phyloP scores from a whole-genome alignment of 306 rosid species.

The Sicyos baderoa region DNA sequence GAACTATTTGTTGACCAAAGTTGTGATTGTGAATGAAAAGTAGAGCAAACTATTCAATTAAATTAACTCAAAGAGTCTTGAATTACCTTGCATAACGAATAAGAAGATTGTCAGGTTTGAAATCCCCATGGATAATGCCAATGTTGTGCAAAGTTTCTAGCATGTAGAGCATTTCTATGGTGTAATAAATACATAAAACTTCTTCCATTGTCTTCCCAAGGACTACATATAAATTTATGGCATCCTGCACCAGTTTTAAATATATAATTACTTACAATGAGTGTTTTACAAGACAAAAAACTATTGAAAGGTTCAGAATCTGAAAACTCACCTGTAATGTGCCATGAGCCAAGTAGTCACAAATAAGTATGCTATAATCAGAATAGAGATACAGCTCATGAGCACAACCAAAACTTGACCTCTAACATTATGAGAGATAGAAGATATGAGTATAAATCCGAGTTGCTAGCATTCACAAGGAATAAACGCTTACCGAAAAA shows the following conservation, averaged over 20 bases:
- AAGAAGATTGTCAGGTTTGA: constrained; percentile 93
- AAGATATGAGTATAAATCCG: constrained; percentile 23
- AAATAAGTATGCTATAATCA: constrained; percentile 69
- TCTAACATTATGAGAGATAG: constrained; percentile 42
- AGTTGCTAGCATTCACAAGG: background rate
- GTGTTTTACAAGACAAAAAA: constrained; percentile 12
- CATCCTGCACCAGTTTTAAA: constrained; percentile 54
- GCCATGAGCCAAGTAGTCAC: constrained; percentile 69
- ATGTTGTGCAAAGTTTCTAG: constrained; percentile 62
- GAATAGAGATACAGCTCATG: constrained; percentile 62
- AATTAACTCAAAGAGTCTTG: too few species aligned
- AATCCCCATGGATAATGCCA: constrained; percentile 90
- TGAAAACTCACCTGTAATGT: constrained; percentile 66
- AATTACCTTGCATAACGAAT: constrained; percentile 88
- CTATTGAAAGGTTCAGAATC: constrained; percentile 16
- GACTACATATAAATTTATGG: constrained; percentile 58
- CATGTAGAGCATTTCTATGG: constrained; percentile 81
- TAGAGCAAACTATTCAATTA: background rate
- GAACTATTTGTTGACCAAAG: constrained; percentile 4
- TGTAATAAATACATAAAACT: constrained; percentile 71
- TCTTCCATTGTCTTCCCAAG: constrained; percentile 78
- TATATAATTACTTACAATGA: constrained; percentile 15
- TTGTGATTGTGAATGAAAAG: background rate
- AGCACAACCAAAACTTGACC: constrained; percentile 77
- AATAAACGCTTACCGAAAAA: background rate